Base-by-base conservation (phyloP, 2,329 filamentous ascomycete species). In the Emydomyces testavorans region DNA sequence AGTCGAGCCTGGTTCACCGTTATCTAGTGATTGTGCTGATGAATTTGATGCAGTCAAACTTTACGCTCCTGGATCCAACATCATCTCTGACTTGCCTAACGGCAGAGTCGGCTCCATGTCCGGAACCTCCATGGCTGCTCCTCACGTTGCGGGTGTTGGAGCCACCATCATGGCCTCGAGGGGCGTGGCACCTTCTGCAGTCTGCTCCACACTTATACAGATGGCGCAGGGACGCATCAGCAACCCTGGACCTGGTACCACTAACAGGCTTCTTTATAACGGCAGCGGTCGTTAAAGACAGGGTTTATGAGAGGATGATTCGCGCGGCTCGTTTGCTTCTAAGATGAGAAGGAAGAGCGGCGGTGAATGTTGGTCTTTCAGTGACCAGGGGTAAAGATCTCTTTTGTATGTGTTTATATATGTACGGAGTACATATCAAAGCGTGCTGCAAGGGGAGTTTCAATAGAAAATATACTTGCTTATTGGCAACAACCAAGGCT, bases 21-120 rank as follows among this genome's bases (percentile, higher is more conserved):
- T 32, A 4, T 53, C 55, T 32, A 54, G 60, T 42, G 59, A 57
- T 37, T 59, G 57, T 16, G 67, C 68, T 11, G 65, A 65, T 26
- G 66, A n/a, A 64, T 31, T 59, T 59, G 2, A 49, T 56, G 3
- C 31, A 54, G 70, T 78, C 36, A 75, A 79, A 56, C 62, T 80
- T 56, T 79, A 74, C 55, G 76, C 75, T 10, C 76, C 77, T 0
- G 77, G 77, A 31, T 66, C 72, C 51, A 54, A 70, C 53, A 71
- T 80, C 50, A 62, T 74, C 11, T 72, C 67, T 26, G 58, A 74
- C 4, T 77, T 70, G 13, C 67, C 64, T 20, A 62, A 62, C 49
- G 69, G 65, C 34, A 66, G 69, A 46, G 67, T 74, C 53, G 72
- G 76, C 55, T 56, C 53, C 47, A 58, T 64, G 42, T 63, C 59